Conservation (phyloP, 2,329 filamentous ascomycete genomes). For the Botrytis fabae region DNA sequence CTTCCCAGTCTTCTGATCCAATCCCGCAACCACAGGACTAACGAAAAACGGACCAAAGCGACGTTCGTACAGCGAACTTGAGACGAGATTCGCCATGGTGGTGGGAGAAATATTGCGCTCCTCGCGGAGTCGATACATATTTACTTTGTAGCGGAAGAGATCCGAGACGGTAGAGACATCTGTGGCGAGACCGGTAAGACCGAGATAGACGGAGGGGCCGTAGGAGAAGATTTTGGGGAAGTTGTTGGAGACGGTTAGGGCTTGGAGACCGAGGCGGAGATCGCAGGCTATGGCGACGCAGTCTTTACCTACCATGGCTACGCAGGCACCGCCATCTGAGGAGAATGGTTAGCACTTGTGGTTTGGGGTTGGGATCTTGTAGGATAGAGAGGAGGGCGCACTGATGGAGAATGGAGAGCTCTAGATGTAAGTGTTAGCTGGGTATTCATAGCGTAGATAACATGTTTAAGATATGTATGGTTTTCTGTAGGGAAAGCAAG, state of each 20-base stretch:
- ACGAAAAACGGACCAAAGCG: slow-evolving; percentile 98
- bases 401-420: slow-evolving; percentile 95
- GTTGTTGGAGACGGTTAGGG: slow-evolving; percentile 98
- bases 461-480: neutral
- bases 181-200: slow-evolving; percentile 92
- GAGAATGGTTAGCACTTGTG: slow-evolving; percentile 5
- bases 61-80: slow-evolving; percentile 86
- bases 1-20: slow-evolving; percentile 90
- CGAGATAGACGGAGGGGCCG: slow-evolving; percentile 84
- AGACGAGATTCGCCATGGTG: slow-evolving; percentile 96
- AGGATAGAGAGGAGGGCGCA: slow-evolving; percentile 45
- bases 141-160: slow-evolving; percentile 99
- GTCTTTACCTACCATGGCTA: slow-evolving; percentile 99
- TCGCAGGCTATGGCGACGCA: slow-evolving; percentile 99
- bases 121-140: slow-evolving; percentile 99
- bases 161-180: slow-evolving; percentile 94
- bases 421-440: slow-evolving; percentile 52
- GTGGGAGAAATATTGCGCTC: slow-evolving; percentile 93
- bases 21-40: slow-evolving; percentile 87
- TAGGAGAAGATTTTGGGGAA: slow-evolving; percentile 99
- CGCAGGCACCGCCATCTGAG: slow-evolving; percentile 83
- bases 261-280: slow-evolving; percentile 93
- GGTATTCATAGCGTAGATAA: slow-evolving; percentile 13
- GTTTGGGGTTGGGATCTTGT: slow-evolving; percentile 21
- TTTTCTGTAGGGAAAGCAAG: neutral